Evolutionary conservation across 2,329 filamentous ascomycete species (phyloP).

Genomic region (Penicillium sp.): DNA sequence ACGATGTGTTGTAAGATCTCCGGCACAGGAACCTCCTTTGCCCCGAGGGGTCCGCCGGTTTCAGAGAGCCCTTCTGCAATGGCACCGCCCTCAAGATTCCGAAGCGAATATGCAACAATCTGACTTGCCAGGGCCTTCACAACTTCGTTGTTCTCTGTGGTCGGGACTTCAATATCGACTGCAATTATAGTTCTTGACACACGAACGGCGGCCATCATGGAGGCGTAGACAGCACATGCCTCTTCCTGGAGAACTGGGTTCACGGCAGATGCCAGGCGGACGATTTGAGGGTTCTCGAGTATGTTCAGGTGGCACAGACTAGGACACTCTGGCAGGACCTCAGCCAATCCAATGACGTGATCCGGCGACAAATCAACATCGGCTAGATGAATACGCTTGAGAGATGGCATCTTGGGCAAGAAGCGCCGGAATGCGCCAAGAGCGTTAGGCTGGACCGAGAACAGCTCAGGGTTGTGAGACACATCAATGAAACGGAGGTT

Average conservation of each 20-base stretch:
- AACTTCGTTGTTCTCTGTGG: constrained; percentile 67
- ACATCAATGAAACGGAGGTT: constrained; percentile 85
- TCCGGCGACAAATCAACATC: constrained; percentile 80
- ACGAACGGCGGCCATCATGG: constrained; percentile 78
- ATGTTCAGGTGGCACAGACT: constrained; percentile 81
- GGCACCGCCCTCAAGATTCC: constrained; percentile 78
- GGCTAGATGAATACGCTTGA: constrained; percentile 81
- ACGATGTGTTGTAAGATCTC: constrained; percentile 84
- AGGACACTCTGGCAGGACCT: constrained; percentile 78
- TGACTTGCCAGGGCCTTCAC: constrained; percentile 19
- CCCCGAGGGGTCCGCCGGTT: constrained; percentile 44
- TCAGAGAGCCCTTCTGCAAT: constrained; percentile 54
- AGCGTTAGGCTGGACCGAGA: constrained; percentile 67
- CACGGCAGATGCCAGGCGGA: constrained; percentile 67
- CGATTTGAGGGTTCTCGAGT: constrained; percentile 63
- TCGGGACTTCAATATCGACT: constrained; percentile 85
- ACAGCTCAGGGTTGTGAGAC: constrained; percentile 80
- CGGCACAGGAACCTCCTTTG: constrained; percentile 57
- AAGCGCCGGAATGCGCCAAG: constrained; percentile 73
- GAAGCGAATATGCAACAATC: constrained; percentile 58
- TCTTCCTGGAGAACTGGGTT: constrained; percentile 83
- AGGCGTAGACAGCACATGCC: constrained; percentile 88
- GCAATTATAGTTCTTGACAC: constrained; percentile 79
- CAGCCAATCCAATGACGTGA: constrained; percentile 84
- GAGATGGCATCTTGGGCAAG: constrained; percentile 67